Evolutionary conservation across 2,329 filamentous ascomycete species (phyloP).

Genomic region (Dactylellina drechsleri): DNA sequence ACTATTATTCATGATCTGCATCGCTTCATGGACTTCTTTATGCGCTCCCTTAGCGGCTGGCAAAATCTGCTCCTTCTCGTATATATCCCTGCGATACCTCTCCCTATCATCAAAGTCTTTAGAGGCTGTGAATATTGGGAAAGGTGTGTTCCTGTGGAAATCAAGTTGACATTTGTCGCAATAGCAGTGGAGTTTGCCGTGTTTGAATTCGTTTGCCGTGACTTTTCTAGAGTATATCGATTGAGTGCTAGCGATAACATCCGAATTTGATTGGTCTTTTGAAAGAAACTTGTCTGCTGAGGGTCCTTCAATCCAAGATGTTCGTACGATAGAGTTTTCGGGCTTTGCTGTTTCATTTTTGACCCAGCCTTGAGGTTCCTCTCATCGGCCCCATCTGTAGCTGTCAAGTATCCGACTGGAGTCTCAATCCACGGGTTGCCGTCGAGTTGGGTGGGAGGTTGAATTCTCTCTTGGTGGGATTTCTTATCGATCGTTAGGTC

Average conservation of each 20-base stretch:
- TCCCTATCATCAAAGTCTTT: conserved; percentile 6
- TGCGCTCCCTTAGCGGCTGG: not conserved
- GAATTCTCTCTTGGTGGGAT: no score
- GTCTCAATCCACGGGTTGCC: not conserved
- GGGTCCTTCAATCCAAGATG: not conserved
- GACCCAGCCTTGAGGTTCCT: not conserved
- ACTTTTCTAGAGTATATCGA: no score
- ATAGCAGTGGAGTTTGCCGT: not conserved
- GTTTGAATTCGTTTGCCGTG: not conserved
- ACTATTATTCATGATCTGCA: conserved; percentile 2
- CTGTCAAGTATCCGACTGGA: not conserved
- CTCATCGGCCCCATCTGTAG: not conserved
- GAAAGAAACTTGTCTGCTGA: not conserved
- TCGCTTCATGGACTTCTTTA: not conserved
- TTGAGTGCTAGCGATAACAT: not conserved
- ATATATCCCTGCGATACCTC: conserved; percentile 7
- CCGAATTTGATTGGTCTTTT: not conserved
- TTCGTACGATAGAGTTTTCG: not conserved
- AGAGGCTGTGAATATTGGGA: not conserved
- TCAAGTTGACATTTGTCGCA: not conserved
- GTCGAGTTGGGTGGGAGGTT: no score
- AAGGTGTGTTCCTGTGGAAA: not conserved
- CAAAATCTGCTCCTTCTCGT: not conserved
- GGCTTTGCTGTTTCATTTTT: not conserved
- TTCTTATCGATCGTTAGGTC: no score